Percentiles rank a stretch among this genome's conserved stretches.
phyloP scores from a whole-genome alignment of 768 basidiomycete genomes.

The Chalciporus sphaerocephalus region DNA sequence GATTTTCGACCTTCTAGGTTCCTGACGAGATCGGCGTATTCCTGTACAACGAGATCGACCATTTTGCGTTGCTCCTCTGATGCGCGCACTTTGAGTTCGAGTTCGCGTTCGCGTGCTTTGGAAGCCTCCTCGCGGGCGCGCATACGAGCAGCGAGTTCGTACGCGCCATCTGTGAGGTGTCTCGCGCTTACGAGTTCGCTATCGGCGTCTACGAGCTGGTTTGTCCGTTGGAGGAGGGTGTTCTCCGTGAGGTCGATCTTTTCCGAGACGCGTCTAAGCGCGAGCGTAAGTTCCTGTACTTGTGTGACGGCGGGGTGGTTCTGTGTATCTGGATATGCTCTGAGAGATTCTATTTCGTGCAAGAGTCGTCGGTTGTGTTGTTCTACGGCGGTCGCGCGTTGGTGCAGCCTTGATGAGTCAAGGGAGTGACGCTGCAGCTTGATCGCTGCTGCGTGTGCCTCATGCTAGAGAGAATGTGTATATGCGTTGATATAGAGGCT shows the following conservation, averaged over 20 bases:
- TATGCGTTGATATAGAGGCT: not conserved
- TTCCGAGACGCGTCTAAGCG: constrained; percentile 63
- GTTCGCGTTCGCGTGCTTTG: constrained; percentile 43
- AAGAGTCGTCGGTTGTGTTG: constrained; percentile 54
- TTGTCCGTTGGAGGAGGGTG: constrained; percentile 45
- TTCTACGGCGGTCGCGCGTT: constrained; percentile 37
- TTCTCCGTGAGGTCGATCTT: constrained; percentile 63
- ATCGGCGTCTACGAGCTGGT: constrained; percentile 41
- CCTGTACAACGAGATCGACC: constrained; percentile 59
- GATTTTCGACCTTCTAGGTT: constrained; percentile 49
- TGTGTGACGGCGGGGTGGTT: constrained; percentile 36
- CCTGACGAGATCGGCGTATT: constrained; percentile 75
- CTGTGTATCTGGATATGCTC: constrained; percentile 46
- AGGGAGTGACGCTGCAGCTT: constrained; percentile 63
- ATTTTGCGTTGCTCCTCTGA: constrained; percentile 58
- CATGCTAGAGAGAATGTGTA: constrained; percentile 44
- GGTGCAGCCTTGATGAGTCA: constrained; percentile 36
- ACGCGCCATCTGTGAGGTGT: constrained; percentile 46
- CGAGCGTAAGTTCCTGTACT: constrained; percentile 57
- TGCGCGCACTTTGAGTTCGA: constrained; percentile 42
- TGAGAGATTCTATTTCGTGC: constrained; percentile 54
- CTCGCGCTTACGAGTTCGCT: constrained; percentile 43
- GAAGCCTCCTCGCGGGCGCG: constrained; percentile 54
- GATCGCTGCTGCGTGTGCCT: constrained; percentile 60
- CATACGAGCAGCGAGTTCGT: constrained; percentile 49